phyloP scores from a whole-genome alignment of 768 basidiomycete species.

The Hypholoma fasciculare region DNA sequence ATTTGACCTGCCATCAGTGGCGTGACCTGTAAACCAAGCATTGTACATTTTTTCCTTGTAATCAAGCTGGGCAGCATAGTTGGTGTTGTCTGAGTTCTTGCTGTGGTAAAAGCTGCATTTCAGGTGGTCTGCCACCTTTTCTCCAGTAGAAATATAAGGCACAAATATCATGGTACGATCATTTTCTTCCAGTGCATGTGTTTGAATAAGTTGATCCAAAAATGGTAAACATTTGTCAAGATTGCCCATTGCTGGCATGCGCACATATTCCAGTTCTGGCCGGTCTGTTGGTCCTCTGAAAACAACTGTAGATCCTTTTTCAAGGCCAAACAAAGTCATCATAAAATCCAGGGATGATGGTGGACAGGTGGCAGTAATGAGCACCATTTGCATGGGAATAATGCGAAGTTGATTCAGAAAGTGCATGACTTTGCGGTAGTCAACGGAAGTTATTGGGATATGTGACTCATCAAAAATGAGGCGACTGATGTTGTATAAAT shows the following conservation, averaged over 20 bases:
- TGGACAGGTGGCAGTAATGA: conserved; percentile 21
- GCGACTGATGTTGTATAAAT: conserved; percentile 3
- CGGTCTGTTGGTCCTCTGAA: background rate
- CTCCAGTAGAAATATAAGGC: background rate
- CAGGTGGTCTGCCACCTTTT: background rate
- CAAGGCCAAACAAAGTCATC: conserved; percentile 2
- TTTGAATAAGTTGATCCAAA: background rate
- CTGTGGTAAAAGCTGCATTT: conserved; percentile 8
- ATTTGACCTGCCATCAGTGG: too few species aligned
- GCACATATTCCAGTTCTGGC: conserved; percentile 5
- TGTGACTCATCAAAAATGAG: conserved; percentile 25
- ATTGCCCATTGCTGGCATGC: background rate
- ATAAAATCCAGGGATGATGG: background rate
- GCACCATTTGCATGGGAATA: conserved; percentile 14
- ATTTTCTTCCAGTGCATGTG: background rate
- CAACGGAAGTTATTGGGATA: conserved; percentile 4
- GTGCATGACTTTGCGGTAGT: conserved; percentile 10
- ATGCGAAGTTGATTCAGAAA: background rate
- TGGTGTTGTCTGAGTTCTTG: too few species aligned
- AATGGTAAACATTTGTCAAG: background rate
- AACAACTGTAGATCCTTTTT: background rate
- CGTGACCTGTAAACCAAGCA: conserved; percentile 9
- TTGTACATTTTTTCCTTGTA: background rate
- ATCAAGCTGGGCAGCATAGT: background rate
- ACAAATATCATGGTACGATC: conserved; percentile 15